These are phyloP conservation scores for Linnemannia hyalina DNA, from an alignment of 192 early-diverging fungal species.

Conservation along the genomic window DNA sequence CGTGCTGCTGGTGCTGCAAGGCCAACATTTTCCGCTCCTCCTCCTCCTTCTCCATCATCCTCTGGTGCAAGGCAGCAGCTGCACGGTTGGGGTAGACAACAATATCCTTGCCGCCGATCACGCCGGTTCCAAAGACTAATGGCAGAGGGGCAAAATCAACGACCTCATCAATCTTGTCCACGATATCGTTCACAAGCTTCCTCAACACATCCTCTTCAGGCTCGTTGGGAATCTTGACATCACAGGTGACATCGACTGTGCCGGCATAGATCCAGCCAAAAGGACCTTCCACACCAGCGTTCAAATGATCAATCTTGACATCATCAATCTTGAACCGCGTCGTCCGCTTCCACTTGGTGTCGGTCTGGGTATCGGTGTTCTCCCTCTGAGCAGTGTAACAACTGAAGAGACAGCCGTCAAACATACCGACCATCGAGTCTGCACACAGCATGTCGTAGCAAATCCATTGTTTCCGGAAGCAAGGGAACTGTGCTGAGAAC, in stretches of 20 bases:
- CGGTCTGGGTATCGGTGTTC: conserved; percentile 60
- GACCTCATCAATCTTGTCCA: conserved; percentile 76
- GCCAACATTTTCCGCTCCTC: conserved; percentile 15
- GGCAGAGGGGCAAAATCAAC: conserved; percentile 60
- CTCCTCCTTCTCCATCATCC: conserved; percentile 52
- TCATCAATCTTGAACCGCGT: conserved; percentile 89
- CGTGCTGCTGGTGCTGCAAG: conserved; percentile 6
- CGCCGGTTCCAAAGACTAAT: conserved; percentile 61
- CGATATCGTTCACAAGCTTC: conserved; percentile 77
- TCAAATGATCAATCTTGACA: conserved; percentile 92
- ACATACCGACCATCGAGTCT: conserved; percentile 89
- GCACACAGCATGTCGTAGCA: conserved; percentile 92
- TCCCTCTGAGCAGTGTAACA: conserved; percentile 88
- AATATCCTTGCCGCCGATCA: conserved; percentile 60
- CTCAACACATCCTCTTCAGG: conserved; percentile 66
- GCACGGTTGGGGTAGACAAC: conserved; percentile 55
- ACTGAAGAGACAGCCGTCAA: conserved; percentile 95
- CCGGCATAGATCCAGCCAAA: conserved; percentile 95
- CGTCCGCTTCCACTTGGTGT: conserved; percentile 58
- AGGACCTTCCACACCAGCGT: conserved; percentile 86
- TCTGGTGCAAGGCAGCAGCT: conserved; percentile 40
- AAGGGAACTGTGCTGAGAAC: conserved; percentile 85
- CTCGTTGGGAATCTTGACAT: conserved; percentile 73
- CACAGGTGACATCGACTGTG: conserved; percentile 83
- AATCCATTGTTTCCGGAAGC: conserved; percentile 93